phyloP scores from a whole-genome alignment of 306 rosid genomes.

The Cicer judaicum region DNA sequence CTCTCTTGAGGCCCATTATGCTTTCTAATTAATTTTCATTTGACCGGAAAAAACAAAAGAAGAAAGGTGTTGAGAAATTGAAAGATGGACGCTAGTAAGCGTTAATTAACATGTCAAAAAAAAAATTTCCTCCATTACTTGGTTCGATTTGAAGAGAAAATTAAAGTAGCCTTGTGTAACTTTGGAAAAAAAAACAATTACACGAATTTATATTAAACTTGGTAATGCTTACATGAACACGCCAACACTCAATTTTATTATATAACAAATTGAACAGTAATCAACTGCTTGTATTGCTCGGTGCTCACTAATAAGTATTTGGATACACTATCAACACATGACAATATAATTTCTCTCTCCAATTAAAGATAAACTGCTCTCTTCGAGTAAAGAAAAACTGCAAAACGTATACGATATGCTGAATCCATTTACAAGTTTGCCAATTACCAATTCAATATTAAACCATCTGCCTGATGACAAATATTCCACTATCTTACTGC shows the following conservation, averaged over 20 bases:
- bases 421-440: constrained; percentile 46
- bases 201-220: neutral
- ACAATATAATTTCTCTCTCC: neutral
- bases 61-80: no score
- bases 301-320: neutral
- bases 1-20: no score
- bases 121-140: no score
- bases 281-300: neutral
- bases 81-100: no score
- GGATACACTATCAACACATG: constrained; percentile 10
- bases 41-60: no score
- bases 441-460: neutral
- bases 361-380: neutral
- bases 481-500: constrained; percentile 39
- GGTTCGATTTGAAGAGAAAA: no score
- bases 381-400: constrained; percentile 4
- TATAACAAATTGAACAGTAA: neutral
- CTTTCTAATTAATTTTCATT: no score
- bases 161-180: no score
- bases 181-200: no score
- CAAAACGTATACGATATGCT: constrained; percentile 9
- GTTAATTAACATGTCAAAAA: no score
- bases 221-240: constrained; percentile 8
- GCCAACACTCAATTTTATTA: neutral
- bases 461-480: constrained; percentile 9